Conservation (phyloP, 108 stramenopile species). For the Chaetoceros muelleri region DNA sequence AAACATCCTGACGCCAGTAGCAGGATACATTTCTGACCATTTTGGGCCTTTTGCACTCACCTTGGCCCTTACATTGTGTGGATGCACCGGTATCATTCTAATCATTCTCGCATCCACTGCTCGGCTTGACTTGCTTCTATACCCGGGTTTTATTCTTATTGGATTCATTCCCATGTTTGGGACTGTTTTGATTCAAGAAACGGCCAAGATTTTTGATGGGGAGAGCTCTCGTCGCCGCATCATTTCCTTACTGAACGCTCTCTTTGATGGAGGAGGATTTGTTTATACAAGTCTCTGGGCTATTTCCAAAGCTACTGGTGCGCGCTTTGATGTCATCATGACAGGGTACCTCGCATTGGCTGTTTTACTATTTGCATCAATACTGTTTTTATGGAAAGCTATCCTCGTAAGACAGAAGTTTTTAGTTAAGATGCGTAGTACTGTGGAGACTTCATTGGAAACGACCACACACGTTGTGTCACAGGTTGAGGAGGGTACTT, state of each 20-base stretch:
- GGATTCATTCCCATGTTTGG: conserved; percentile 8
- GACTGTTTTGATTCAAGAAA: conserved; percentile 11
- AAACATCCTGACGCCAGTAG: too few species aligned
- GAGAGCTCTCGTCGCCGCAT: conserved; percentile 10
- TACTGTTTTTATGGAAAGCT: conserved; percentile 14
- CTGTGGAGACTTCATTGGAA: not conserved
- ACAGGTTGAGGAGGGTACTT: not conserved
- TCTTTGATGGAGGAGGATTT: conserved; percentile 32
- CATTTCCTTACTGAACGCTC: conserved; percentile 27
- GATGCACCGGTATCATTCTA: conserved; percentile 1
- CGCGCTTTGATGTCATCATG: not conserved
- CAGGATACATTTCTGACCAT: conserved; percentile 17
- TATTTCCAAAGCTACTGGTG: conserved; percentile 4
- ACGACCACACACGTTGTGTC: not conserved
- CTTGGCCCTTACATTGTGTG: not conserved
- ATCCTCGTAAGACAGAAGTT: too few species aligned
- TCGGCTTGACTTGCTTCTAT: conserved; percentile 10
- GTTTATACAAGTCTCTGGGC: conserved; percentile 28
- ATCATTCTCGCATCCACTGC: not conserved
- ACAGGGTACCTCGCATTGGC: conserved; percentile 13
- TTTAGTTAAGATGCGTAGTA: not conserved
- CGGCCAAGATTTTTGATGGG: conserved; percentile 12
- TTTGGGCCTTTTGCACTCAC: too few species aligned
- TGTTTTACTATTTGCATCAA: conserved; percentile 8
- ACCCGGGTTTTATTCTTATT: conserved; percentile 9